Percentiles rank a stretch among this genome's conserved stretches.
phyloP scores from a whole-genome alignment of 139 green algal genomes.

The Chara braunii region DNA sequence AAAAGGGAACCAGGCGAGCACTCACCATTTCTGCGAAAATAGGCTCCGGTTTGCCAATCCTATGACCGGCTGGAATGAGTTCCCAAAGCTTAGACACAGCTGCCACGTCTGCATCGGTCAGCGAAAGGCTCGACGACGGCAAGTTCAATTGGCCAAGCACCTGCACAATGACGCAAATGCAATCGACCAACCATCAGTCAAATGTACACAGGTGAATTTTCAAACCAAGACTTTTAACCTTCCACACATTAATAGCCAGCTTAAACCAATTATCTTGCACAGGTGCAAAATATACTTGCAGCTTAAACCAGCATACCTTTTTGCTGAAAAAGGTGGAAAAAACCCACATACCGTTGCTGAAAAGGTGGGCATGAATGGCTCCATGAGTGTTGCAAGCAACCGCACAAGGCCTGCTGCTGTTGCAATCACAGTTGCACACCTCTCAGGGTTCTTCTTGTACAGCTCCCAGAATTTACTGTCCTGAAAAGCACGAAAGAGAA shows the following conservation, averaged over 20 bases:
- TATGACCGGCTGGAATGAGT: constrained; percentile 60
- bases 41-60: constrained; percentile 50
- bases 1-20: background rate
- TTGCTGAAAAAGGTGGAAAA: constrained; percentile 1
- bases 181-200: background rate
- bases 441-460: constrained; percentile 46
- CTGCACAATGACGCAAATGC: constrained; percentile 1
- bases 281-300: too few relatives aligned
- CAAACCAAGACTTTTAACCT: too few relatives aligned
- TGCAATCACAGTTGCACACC: constrained; percentile 41
- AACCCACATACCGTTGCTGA: constrained; percentile 39
- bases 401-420: constrained; percentile 66
- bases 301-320: background rate
- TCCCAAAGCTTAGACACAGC: constrained; percentile 1
- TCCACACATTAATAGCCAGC: too few relatives aligned
- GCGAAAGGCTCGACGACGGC: constrained; percentile 2
- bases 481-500: too few relatives aligned
- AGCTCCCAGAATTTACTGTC: constrained; percentile 57
- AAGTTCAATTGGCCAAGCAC: constrained; percentile 22
- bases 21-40: constrained; percentile 50
- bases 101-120: constrained; percentile 11
- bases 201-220: too few relatives aligned
- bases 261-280: too few relatives aligned
- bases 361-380: constrained; percentile 86
- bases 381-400: constrained; percentile 71